Percentiles rank a stretch among this genome's conserved stretches.
phyloP scores from a whole-genome alignment of 352 stramenopile species.

The Phytophthora quininea region DNA sequence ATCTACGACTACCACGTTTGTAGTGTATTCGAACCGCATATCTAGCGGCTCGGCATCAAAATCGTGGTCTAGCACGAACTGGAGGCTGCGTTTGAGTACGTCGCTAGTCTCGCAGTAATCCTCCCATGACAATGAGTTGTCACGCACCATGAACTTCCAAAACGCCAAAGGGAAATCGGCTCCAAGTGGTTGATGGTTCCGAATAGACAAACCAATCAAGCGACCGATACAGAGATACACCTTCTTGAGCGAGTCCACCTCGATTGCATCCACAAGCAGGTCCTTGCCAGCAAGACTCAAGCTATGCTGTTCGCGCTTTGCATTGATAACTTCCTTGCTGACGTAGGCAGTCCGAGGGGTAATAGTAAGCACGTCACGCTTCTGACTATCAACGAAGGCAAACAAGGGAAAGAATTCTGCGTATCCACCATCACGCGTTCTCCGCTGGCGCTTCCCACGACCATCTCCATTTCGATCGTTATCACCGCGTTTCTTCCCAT shows the following conservation, averaged over 20 bases:
- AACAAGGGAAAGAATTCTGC: conserved; percentile 65
- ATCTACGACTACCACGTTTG: conserved; percentile 47
- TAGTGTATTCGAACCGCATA: conserved; percentile 74
- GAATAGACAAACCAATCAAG: conserved; percentile 70
- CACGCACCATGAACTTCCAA: conserved; percentile 69
- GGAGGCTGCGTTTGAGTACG: conserved; percentile 63
- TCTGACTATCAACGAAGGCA: conserved; percentile 42
- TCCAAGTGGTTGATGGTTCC: conserved; percentile 69
- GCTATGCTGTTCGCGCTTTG: conserved; percentile 38
- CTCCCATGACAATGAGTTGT: conserved; percentile 55
- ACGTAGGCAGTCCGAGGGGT: conserved; percentile 31
- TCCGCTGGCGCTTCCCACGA: conserved; percentile 13
- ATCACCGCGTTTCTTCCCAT: conserved; percentile 13
- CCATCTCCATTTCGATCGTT: neutral
- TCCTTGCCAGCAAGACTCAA: conserved; percentile 48
- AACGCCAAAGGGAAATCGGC: conserved; percentile 69
- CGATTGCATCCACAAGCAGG: conserved; percentile 40
- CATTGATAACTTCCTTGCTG: conserved; percentile 38
- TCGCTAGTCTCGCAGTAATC: conserved; percentile 65
- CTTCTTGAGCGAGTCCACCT: conserved; percentile 52
- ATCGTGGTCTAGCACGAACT: conserved; percentile 71
- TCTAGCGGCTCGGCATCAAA: conserved; percentile 62
- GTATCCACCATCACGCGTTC: conserved; percentile 17
- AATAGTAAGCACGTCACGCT: conserved; percentile 44
- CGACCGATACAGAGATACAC: conserved; percentile 70